A percentile compares a stretch with the other conserved stretches of the same genome.
phyloP scores from a whole-genome alignment of 139 green algal species.

The Pleodorina starrii region DNA sequence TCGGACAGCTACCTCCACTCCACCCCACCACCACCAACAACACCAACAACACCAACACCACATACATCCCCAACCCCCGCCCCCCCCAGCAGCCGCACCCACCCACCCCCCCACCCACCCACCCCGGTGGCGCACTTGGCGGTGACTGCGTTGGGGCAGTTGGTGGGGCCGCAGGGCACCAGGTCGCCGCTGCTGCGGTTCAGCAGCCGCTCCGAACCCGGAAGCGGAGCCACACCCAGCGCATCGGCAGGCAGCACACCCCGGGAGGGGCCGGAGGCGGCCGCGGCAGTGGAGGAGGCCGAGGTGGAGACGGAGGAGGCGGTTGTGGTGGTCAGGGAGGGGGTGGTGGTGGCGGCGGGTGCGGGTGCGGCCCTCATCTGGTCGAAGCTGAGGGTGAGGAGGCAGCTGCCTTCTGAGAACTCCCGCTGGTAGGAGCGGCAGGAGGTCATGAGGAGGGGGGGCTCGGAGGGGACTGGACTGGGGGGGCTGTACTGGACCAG shows the following conservation, averaged over 20 bases:
- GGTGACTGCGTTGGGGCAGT: not conserved
- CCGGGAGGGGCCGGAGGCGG: not conserved
- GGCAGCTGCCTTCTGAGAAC: not conserved
- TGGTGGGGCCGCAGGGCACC: not conserved
- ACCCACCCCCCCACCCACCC: not conserved
- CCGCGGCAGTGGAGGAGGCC: not conserved
- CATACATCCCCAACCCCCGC: not conserved
- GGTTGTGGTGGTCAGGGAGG: not conserved
- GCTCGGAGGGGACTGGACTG: no score
- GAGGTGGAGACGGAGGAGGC: not conserved
- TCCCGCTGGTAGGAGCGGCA: not conserved
- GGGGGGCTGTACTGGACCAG: not conserved
- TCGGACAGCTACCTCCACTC: no score
- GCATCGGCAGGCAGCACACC: not conserved
- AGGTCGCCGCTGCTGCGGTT: not conserved
- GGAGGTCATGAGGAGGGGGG: not conserved
- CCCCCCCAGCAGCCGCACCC: not conserved
- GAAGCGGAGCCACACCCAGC: conserved; percentile 11
- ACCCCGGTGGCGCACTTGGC: not conserved
- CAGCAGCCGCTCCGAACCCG: not conserved
- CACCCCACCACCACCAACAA: no score
- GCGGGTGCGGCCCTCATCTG: not conserved
- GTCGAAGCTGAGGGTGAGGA: conserved; percentile 10
- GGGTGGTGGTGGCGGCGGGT: not conserved
- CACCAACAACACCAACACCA: no score